These are phyloP conservation scores for Yarrowia galli DNA, from an alignment of 1,139 yeast species.

Conservation along the genomic window DNA sequence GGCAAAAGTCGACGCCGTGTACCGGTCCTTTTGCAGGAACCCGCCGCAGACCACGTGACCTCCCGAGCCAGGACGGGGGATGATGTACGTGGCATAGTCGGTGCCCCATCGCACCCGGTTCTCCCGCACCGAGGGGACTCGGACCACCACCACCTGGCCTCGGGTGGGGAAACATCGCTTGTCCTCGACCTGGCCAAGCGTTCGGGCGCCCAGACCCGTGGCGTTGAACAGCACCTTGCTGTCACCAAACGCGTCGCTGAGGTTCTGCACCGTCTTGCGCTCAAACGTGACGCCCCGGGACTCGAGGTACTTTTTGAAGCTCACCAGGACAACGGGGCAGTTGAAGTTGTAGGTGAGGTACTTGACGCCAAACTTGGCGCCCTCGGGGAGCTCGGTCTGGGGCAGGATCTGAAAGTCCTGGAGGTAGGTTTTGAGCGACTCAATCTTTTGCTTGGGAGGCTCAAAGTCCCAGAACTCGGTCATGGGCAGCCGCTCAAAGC, in stretches of 20 bases:
- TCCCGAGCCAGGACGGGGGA: constrained; percentile 69
- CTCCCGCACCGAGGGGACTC: constrained; percentile 53
- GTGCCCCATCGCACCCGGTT: constrained; percentile 44
- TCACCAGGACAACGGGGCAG: constrained; percentile 64
- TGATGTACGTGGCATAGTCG: constrained; percentile 57
- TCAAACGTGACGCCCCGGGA: constrained; percentile 59
- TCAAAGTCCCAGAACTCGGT: constrained; percentile 61
- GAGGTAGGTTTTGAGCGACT: constrained; percentile 57
- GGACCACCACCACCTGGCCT: constrained; percentile 72
- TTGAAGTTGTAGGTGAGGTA: constrained; percentile 72
- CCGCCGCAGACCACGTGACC: constrained; percentile 75
- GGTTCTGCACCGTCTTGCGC: constrained; percentile 57
- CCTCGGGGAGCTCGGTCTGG: constrained; percentile 55
- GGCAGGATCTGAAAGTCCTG: constrained; percentile 51
- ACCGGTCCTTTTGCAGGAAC: constrained; percentile 63
- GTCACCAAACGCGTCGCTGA: constrained; percentile 57
- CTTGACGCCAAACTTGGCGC: constrained; percentile 60
- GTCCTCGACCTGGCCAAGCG: constrained; percentile 66
- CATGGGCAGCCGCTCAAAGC: constrained; percentile 61
- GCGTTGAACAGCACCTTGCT: constrained; percentile 68
- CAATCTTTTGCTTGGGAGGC: constrained; percentile 52
- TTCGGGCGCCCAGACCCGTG: constrained; percentile 68
- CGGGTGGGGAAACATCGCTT: constrained; percentile 64
- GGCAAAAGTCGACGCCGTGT: constrained; percentile 63
- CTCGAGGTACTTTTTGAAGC: constrained; percentile 56